Evolutionary conservation across 169 alveolate species (phyloP).

Genomic region (Plasmodium adleri): DNA sequence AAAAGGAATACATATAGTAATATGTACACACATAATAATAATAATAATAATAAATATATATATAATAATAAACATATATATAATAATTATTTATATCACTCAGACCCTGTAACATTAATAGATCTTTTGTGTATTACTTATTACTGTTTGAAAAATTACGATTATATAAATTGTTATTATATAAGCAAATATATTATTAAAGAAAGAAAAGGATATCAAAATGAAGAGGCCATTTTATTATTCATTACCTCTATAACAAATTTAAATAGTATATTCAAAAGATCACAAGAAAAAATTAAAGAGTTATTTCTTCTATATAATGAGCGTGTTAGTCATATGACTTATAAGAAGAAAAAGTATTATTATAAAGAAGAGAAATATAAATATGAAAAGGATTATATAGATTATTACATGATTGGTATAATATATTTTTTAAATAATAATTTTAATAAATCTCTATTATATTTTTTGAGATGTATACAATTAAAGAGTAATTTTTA

Average conservation of each 20-base stretch:
- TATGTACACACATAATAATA: too few species aligned
- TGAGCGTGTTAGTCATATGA: not conserved
- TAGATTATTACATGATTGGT: conserved; percentile 42
- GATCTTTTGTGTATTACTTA: conserved; percentile 19
- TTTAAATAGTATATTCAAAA: conserved; percentile 5
- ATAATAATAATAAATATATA: conserved; percentile 4
- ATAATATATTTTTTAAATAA: conserved; percentile 32
- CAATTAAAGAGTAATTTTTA: conserved; percentile 7
- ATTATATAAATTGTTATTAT: conserved; percentile 29
- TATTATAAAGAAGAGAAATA: conserved; percentile 6
- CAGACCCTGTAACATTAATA: not conserved
- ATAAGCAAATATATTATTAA: conserved; percentile 24
- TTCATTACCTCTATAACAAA: conserved; percentile 22
- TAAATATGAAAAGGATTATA: conserved; percentile 14
- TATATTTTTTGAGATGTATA: conserved; percentile 13
- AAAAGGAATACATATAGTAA: too few species aligned
- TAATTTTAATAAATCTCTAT: conserved; percentile 6
- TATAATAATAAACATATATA: not conserved
- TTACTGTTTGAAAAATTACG: conserved; percentile 13
- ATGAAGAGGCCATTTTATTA: conserved; percentile 25
- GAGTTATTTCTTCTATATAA: conserved; percentile 23
- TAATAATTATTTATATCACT: too few species aligned
- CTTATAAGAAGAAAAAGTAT: conserved; percentile 4
- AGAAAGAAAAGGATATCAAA: conserved; percentile 13
- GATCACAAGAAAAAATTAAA: conserved; percentile 8